Base-by-base conservation (phyloP, 2,329 filamentous ascomycete genomes). In the Dothideomycetes sp. region DNA sequence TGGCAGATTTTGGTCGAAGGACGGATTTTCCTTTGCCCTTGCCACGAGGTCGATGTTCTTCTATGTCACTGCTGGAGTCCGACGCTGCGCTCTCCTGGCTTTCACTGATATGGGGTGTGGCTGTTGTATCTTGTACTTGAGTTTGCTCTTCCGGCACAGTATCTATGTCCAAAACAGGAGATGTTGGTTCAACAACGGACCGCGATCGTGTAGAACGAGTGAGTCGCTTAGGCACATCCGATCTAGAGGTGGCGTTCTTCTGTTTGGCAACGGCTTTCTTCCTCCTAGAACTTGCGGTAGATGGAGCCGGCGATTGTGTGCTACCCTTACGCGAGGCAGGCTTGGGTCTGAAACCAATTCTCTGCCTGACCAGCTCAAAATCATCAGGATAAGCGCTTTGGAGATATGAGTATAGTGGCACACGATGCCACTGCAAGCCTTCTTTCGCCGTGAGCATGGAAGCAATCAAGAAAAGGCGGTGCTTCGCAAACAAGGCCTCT, bases 401-500 rank as follows among this genome's bases (percentile, higher is more conserved):
- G 27, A 69, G 53, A 32, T 64, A 58, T 32, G 60, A 52, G 45
- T 61, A 69, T 3, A 71, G 44, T 2, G 63, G 58, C 4, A 62
- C 67, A 35, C 50, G 49, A 33, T 54, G 57, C 68, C 68, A 71
- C 11, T 53, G 52, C 16, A 69, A 53, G 12, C 59, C 64, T 32
- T 69, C 64, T 29, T 64, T 63, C 12, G 59, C 57, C 13, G 56
- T 59, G 33, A 68, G 34, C 58, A 71, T 70, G 31, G 59, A 61
- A 48, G 63, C 56, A 4, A 69, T 55, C 36, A 71, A 49, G 44
- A 70, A 69, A n/a, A 59, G 48, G 22, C 57, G 55, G 47, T 61
- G 56, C 37, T 56, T 53, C 51, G 56, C 51, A 42, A 66, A 68
- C 6, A 69, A 46, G 44, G 64, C 52, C 17, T 55, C 50, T 4